Base-by-base conservation (phyloP, 306 rosid species). In the Prunus armeniaca region DNA sequence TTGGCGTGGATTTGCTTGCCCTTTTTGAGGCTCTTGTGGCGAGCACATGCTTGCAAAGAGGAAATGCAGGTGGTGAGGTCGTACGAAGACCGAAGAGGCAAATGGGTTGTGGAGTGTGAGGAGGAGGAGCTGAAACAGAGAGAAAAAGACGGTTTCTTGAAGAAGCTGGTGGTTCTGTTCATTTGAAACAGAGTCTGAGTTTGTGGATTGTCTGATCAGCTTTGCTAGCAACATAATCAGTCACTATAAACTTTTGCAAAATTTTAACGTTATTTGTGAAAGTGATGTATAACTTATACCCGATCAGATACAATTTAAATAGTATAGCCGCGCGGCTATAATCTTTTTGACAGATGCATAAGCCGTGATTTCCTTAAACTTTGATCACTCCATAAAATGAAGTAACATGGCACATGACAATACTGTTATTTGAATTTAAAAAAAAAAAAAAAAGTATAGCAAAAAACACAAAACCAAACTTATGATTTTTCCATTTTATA, bases 21-120 rank as follows among this genome's bases (percentile, higher is more conserved):
- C 65, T 69, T 83, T 62, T 56, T 38, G 66, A 88, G 88, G 79
- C 68, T 82, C 71, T 79, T 57, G 73, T 25, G 71, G 79, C 75
- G 82, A 62, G 98, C 96, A 74, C 89, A 86, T 72, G 83, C 58
- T 72, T 92, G 95, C 61, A 92, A 87, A 12, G 84, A 84, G 41
- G 90, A 56, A 67, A 91, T 83, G 82, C 85, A 94, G 30, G 84
- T 60, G 57, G 65, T 54, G 45, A 81, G 63, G 82, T 88, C 82
- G 47, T 80, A 46, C 4, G 65, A 73, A 49, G 72, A 24, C 27
- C 32, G 73, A 13, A 55, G 1, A 28, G 57, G 25, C 46, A 1
- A 18, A 20, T 67, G 47, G 76, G 28, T 34, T 5, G 66, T 74
- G 12, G 76, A 81, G 45, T 67, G 19, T 27, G 84, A 76, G 63